These are phyloP conservation scores for Fomitopsis pinicola DNA, from an alignment of 1,284 basidiomycete genomes.

Conservation along the genomic window DNA sequence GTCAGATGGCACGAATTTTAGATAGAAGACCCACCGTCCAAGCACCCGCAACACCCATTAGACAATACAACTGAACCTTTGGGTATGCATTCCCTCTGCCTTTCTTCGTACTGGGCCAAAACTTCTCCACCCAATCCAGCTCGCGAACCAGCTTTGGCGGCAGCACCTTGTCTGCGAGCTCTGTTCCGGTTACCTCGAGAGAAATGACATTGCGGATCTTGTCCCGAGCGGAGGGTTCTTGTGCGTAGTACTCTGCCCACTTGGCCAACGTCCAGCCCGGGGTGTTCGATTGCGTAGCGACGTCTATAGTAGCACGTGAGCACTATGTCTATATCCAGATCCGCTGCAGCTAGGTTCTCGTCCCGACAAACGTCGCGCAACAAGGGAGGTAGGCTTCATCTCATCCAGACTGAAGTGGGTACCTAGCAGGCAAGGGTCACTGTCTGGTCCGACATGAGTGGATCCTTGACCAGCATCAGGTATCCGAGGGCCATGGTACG, in stretches of 20 bases:
- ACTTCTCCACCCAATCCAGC: slow-evolving; percentile 95
- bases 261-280: slow-evolving; percentile 85
- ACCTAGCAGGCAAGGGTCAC: no score
- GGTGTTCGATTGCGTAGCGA: slow-evolving; percentile 76
- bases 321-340: not conserved
- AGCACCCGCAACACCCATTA: slow-evolving; percentile 84
- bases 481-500: no score
- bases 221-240: slow-evolving; percentile 60
- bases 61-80: slow-evolving; percentile 93
- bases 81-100: slow-evolving; percentile 79
- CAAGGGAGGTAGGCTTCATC: no score
- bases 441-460: no score
- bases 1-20: not conserved
- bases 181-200: slow-evolving; percentile 33
- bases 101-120: slow-evolving; percentile 79
- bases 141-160: slow-evolving; percentile 87
- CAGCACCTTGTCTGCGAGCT: slow-evolving; percentile 55
- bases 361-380: no score
- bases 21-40: slow-evolving; percentile 72
- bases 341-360: not conserved
- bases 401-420: no score
- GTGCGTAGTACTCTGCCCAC: slow-evolving; percentile 87
- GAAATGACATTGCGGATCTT: slow-evolving; percentile 58
- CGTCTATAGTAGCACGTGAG: slow-evolving; percentile 46
- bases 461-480: no score